Evolutionary conservation across 768 basidiomycete species (phyloP).

Genomic region (Auriculariales sp.): DNA sequence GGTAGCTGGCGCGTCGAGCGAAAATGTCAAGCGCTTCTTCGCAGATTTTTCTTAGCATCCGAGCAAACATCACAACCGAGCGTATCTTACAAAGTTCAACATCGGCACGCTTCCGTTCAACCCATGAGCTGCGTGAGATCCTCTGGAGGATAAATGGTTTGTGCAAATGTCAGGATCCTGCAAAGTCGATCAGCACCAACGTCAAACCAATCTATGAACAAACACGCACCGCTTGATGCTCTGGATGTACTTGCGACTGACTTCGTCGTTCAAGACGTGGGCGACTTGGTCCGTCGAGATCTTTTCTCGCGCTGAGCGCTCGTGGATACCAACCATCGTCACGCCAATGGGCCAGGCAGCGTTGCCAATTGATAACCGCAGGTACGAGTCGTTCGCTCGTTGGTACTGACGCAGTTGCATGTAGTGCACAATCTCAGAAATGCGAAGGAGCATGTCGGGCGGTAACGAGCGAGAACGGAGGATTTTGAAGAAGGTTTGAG

Average conservation of each 20-base stretch:
- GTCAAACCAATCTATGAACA: background rate
- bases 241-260: constrained; percentile 96
- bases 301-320: constrained; percentile 94
- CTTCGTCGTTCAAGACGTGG: constrained; percentile 97
- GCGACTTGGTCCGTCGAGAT: constrained; percentile 96
- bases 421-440: constrained; percentile 88
- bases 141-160: constrained; percentile 89
- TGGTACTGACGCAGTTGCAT: constrained; percentile 97
- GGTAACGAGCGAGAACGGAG: constrained; percentile 79
- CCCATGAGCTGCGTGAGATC: constrained; percentile 92
- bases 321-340: constrained; percentile 99
- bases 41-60: too few relatives aligned
- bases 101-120: constrained; percentile 17
- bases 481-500: constrained; percentile 92
- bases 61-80: too few relatives aligned
- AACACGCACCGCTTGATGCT: constrained; percentile 77
- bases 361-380: constrained; percentile 93
- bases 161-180: constrained; percentile 87
- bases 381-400: constrained; percentile 90
- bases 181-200: background rate
- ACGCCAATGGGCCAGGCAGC: constrained; percentile 99
- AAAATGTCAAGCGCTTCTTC: too few relatives aligned
- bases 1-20: too few relatives aligned
- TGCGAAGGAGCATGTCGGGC: constrained; percentile 67
- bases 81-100: too few relatives aligned